Percentiles rank a stretch among this genome's conserved stretches.
Conservation (phyloP, 129 eudicot genomes). For the Scalesia atractyloides region DNA sequence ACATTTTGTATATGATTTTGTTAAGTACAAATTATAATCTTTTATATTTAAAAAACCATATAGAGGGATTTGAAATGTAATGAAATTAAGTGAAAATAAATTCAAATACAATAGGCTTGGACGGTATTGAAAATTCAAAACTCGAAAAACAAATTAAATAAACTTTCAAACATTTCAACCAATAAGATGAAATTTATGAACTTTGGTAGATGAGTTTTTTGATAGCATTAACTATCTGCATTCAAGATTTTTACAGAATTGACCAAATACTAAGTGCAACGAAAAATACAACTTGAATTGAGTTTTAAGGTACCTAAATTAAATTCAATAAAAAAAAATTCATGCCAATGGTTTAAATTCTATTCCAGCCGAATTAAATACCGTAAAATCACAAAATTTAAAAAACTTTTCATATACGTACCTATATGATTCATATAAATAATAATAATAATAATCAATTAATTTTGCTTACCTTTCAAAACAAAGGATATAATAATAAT, state of each 20-base stretch:
- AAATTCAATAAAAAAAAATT: background rate
- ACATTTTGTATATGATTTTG: no score
- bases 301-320: background rate
- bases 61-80: no score
- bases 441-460: no score
- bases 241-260: slow-evolving; percentile 9
- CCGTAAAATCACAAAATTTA: background rate
- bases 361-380: background rate
- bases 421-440: no score
- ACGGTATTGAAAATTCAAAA: background rate
- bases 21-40: no score
- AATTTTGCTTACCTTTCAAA: no score
- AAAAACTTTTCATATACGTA: no score
- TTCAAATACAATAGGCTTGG: background rate
- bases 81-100: no score
- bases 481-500: no score
- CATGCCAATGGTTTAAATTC: no score
- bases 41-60: no score
- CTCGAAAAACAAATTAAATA: background rate
- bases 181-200: background rate
- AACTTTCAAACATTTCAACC: slow-evolving; percentile 3
- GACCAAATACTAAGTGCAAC: slow-evolving; percentile 14
- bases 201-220: slow-evolving; percentile 6
- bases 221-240: slow-evolving; percentile 5
- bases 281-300: background rate